Conservation (phyloP, 345 rosid species). For the Citrus cavaleriei region DNA sequence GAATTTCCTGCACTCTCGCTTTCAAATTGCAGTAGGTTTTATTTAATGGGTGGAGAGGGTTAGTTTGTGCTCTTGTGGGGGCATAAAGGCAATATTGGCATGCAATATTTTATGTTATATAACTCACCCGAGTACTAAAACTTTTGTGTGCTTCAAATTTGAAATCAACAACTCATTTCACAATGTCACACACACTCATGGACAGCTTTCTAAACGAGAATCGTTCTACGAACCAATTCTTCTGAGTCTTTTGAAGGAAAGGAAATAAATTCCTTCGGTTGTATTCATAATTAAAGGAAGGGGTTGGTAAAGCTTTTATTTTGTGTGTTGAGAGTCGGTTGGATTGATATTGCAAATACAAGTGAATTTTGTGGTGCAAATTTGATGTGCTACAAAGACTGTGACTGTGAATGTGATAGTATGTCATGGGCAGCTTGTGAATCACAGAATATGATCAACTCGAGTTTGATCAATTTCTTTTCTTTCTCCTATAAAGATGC, state of each 20-base stretch:
- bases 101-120: constrained; percentile 13
- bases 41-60: not conserved
- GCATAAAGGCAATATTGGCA: constrained; percentile 18
- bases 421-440: constrained; percentile 27
- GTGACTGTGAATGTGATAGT: not conserved
- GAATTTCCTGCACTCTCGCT: constrained; percentile 8
- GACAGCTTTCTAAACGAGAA: constrained; percentile 7
- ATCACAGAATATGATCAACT: constrained; percentile 15
- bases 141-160: constrained; percentile 4
- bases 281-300: not conserved
- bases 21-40: not conserved
- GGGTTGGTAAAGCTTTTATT: constrained; percentile 9
- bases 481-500: not conserved
- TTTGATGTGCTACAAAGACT: constrained; percentile 1
- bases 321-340: constrained; percentile 1
- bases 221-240: not conserved
- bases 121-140: not conserved
- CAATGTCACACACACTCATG: not conserved
- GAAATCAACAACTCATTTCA: constrained; percentile 2
- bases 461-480: not conserved
- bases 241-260: not conserved
- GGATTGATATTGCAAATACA: not conserved
- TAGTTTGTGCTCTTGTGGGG: constrained; percentile 42
- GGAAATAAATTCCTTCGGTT: not conserved
- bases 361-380: constrained; percentile 21